Base-by-base conservation (phyloP, 2,329 filamentous ascomycete species). In the Diplodia corticola region DNA sequence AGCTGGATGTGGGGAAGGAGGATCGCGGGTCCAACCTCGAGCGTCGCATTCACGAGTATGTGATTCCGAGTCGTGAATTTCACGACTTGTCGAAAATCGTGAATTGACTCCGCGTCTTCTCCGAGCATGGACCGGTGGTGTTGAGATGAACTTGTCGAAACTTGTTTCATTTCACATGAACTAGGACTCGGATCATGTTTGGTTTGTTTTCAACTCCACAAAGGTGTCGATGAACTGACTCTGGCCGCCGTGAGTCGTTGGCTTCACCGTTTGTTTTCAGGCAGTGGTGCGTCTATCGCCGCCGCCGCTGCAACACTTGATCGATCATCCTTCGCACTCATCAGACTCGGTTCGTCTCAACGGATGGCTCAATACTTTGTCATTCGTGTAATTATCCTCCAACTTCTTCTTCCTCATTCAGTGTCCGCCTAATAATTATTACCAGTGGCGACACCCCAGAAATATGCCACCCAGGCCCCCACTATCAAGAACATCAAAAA, bases 391-490 rank as follows among this genome's bases (percentile, higher is more conserved):
- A 28, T 9, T 15, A 22, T 24, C 26, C 5, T 5, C 17, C 30
- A 17, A n/a, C 12, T 30, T 5, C 9, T 30, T 20, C 30, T 9
- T 3, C 13, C 6, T 9, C 7, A 22, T 37, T 2, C 10, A 20
- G 4, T 3, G 6, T 2, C 12, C 33, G 13, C 3, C 54, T 57
- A 63, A 22, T 63, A 50, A 5, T 65, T 57, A 49, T 85, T 80
- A 0, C 83, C 83, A 0, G 84, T 88, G 4, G 82, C 83, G 2
- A 85, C 80, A 7, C 86, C 86, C 85, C 85, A 88, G 68, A 88
- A 86, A 71, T 87, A 88, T 0, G 84, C 85, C 9, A 70, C 74
- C 83, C 85, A 86, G 2, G 78, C 78, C 0, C 86, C 86, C 10
- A 85, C 35, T 0, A 85, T 79, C 48, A 88, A 69, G 3, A 83